A percentile compares a stretch with the other conserved stretches of the same genome.
phyloP scores from a whole-genome alignment of 345 rosid species.

The Populus simonii region DNA sequence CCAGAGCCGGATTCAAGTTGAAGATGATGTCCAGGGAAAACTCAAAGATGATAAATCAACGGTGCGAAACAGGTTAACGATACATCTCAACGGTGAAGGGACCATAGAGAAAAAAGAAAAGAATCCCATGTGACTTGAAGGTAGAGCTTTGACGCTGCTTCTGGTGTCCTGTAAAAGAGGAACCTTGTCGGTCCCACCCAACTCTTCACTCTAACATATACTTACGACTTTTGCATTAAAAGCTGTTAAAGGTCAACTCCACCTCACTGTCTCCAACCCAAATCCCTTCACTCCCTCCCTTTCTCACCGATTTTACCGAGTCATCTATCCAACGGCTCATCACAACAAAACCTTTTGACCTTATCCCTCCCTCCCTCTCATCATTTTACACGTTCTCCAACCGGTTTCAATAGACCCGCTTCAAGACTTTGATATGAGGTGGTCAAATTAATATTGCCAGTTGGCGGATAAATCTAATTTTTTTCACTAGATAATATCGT shows the following conservation, averaged over 20 bases:
- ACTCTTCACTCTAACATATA: not conserved
- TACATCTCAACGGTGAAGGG: not conserved
- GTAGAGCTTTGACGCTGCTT: constrained; percentile 40
- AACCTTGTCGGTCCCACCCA: constrained; percentile 8
- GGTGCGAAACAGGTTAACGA: not conserved
- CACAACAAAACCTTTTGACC: constrained; percentile 34
- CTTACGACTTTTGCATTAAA: constrained; percentile 41
- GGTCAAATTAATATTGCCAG: no score
- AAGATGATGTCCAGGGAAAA: not conserved
- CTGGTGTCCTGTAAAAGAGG: constrained; percentile 44
- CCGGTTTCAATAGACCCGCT: constrained; percentile 3
- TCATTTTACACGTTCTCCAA: constrained; percentile 31
- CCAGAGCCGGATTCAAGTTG: not conserved
- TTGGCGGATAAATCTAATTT: no score
- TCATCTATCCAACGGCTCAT: constrained; percentile 49
- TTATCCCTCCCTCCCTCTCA: constrained; percentile 5
- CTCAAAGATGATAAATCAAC: not conserved
- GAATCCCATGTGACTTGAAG: constrained; percentile 52
- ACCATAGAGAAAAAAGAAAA: not conserved
- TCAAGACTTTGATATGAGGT: no score
- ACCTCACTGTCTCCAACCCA: constrained; percentile 51
- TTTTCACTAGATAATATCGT: no score
- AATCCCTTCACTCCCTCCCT: not conserved
- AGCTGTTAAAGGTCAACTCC: constrained; percentile 52
- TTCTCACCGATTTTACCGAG: constrained; percentile 12